phyloP scores from a whole-genome alignment of 2,329 filamentous ascomycete species.

The Laburnicola sp. region DNA sequence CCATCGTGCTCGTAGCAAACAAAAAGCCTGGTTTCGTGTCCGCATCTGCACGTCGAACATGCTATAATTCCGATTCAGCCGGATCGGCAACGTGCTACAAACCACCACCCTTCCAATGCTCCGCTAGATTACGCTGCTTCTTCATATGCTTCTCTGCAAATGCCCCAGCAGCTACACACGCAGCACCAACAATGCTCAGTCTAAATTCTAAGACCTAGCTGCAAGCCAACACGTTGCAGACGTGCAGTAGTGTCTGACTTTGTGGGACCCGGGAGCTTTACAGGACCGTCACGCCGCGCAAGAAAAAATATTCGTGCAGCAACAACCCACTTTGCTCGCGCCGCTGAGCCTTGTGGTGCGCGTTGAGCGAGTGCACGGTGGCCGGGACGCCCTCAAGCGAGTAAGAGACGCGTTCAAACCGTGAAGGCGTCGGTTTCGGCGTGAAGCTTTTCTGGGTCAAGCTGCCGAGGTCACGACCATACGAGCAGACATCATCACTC shows the following conservation, averaged over 20 bases:
- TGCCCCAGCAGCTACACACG: not conserved
- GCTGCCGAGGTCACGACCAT: too few species aligned
- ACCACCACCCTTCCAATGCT: not conserved
- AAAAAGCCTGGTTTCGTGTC: slow-evolving; percentile 14
- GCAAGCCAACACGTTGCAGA: not conserved
- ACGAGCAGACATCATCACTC: too few species aligned
- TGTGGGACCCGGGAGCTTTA: slow-evolving; percentile 13
- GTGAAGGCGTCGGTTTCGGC: slow-evolving; percentile 19
- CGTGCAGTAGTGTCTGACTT: slow-evolving; percentile 4
- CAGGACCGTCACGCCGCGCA: slow-evolving; percentile 29
- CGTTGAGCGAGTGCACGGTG: slow-evolving; percentile 2
- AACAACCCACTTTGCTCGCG: slow-evolving; percentile 23
- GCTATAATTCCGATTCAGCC: slow-evolving; percentile 7
- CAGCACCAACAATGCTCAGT: not conserved
- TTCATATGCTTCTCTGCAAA: not conserved
- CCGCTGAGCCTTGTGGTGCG: not conserved
- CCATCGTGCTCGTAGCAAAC: slow-evolving; percentile 20
- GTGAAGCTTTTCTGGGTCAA: slow-evolving; percentile 1
- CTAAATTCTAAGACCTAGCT: not conserved
- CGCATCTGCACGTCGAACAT: slow-evolving; percentile 8
- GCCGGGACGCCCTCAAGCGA: slow-evolving; percentile 19
- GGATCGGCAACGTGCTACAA: slow-evolving; percentile 3
- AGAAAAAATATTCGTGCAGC: slow-evolving; percentile 32
- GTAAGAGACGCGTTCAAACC: slow-evolving; percentile 42
- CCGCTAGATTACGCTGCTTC: not conserved